Percentiles rank a stretch among this genome's conserved stretches.
These are phyloP conservation scores for Neonectria coccinea DNA, from an alignment of 2,329 filamentous ascomycete species.

Conservation along the genomic window DNA sequence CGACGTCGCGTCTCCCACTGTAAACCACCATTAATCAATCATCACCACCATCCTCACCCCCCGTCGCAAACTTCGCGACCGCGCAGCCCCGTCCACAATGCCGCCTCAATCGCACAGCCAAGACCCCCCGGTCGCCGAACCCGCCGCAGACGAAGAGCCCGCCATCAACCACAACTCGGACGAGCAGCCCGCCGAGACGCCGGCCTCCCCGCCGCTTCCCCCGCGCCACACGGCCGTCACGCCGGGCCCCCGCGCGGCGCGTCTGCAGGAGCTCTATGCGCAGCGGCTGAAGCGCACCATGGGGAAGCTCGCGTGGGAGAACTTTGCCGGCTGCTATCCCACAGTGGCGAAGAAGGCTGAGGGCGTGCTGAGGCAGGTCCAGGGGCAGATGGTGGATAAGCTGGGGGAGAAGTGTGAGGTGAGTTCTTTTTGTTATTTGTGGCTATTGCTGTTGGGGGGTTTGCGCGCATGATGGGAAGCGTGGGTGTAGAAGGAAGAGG, in stretches of 20 bases:
- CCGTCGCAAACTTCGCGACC: constrained; percentile 7
- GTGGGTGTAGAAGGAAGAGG: neutral
- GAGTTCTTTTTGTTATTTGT: neutral
- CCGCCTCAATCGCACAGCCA: constrained; percentile 37
- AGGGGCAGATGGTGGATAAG: constrained; percentile 68
- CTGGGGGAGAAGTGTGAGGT: constrained; percentile 66
- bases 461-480: neutral
- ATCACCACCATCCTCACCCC: constrained; percentile 17
- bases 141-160: constrained; percentile 14
- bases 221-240: constrained; percentile 56
- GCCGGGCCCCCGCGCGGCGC: constrained; percentile 68
- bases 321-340: constrained; percentile 72
- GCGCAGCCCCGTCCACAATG: constrained; percentile 29
- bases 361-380: constrained; percentile 64
- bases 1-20: constrained; percentile 38
- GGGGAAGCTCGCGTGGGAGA: constrained; percentile 65
- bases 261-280: constrained; percentile 66
- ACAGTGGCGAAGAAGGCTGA: constrained; percentile 66
- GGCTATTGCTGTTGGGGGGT: too few relatives aligned
- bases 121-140: constrained; percentile 13
- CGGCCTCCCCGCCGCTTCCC: constrained; percentile 55
- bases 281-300: constrained; percentile 66
- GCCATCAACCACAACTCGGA: constrained; percentile 9
- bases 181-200: constrained; percentile 30
- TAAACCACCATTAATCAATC: constrained; percentile 21